phyloP scores from a whole-genome alignment of 2,329 filamentous ascomycete genomes.

The Colletotrichum sansevieriae region DNA sequence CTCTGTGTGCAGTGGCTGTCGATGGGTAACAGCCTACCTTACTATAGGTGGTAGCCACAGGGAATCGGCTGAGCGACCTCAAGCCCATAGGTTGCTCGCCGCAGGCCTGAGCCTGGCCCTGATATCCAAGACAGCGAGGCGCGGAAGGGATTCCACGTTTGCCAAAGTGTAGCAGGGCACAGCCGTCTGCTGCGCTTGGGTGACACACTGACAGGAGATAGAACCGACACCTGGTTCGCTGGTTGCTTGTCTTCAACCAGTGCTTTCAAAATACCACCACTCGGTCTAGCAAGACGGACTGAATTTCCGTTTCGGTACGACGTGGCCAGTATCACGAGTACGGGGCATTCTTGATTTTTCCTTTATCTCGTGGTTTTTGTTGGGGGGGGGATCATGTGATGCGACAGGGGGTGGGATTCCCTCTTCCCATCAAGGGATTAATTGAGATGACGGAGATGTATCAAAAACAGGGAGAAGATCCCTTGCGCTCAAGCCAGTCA shows the following conservation, averaged over 20 bases:
- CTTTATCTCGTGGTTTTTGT: no score
- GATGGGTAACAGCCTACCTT: no score
- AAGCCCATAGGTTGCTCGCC: no score
- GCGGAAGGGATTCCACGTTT: slow-evolving; percentile 21
- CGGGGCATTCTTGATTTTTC: not conserved
- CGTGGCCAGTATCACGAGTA: slow-evolving; percentile 4
- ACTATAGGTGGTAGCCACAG: no score
- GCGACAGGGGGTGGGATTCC: not conserved
- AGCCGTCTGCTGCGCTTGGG: slow-evolving; percentile 14
- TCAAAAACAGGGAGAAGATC: not conserved
- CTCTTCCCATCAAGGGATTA: not conserved
- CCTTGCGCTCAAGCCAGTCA: slow-evolving; percentile 4
- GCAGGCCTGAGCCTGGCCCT: not conserved
- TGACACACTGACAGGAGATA: slow-evolving; percentile 9
- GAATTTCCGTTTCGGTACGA: not conserved
- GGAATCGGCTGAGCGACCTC: no score
- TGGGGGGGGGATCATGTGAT: not conserved
- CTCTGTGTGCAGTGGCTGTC: not conserved
- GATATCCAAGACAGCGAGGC: not conserved
- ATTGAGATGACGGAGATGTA: not conserved
- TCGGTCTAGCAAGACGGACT: not conserved
- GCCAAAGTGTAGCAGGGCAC: not conserved
- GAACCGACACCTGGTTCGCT: slow-evolving; percentile 3
- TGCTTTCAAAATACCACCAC: not conserved
- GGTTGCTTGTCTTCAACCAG: not conserved